Conservation (phyloP, 2,329 filamentous ascomycete genomes). For the Alternaria sp. region DNA sequence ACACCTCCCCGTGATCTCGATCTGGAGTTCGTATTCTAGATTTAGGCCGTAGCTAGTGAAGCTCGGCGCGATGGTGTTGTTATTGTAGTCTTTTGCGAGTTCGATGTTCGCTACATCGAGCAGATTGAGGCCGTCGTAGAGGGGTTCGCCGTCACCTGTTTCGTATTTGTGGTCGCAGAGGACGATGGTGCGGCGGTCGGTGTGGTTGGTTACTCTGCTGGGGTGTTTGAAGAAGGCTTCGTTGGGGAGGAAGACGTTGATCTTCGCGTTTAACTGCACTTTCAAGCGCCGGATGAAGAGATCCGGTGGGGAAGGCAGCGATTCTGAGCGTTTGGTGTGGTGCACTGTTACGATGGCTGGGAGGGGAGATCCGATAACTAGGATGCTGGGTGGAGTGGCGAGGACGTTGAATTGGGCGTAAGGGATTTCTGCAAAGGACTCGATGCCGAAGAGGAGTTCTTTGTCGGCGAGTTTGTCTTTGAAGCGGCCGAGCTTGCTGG, state of each 20-base stretch:
- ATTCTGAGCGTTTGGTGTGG: conserved; percentile 35
- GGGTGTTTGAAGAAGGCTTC: conserved; percentile 5
- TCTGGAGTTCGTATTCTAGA: conserved; percentile 30
- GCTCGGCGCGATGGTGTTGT: conserved; percentile 16
- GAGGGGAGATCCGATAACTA: conserved; percentile 23
- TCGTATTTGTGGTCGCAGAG: conserved; percentile 28
- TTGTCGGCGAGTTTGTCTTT: conserved; percentile 29
- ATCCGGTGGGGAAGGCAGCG: conserved; percentile 26
- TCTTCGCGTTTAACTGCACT: conserved; percentile 23
- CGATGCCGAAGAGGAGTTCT: conserved; percentile 28
- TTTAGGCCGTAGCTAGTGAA: conserved; percentile 37
- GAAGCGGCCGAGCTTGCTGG: conserved; percentile 25
- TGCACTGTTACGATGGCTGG: conserved; percentile 25
- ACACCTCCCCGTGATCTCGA: conserved; percentile 36
- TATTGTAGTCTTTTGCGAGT: conserved; percentile 4
- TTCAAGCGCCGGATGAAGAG: conserved; percentile 32
- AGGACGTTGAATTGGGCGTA: conserved; percentile 30
- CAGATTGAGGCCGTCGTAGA: conserved; percentile 25
- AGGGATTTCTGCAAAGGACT: conserved; percentile 26
- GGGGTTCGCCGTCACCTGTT: conserved; percentile 15
- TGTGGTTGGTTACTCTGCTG: conserved; percentile 7
- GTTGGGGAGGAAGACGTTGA: conserved; percentile 22
- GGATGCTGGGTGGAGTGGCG: conserved; percentile 28
- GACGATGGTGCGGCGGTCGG: conserved; percentile 10
- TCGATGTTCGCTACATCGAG: conserved; percentile 12